Evolutionary conservation across 2,329 filamentous ascomycete species (phyloP), one percentile per base, ranked within the genome.

Genomic region (Cordyceps pruinosa): DNA sequence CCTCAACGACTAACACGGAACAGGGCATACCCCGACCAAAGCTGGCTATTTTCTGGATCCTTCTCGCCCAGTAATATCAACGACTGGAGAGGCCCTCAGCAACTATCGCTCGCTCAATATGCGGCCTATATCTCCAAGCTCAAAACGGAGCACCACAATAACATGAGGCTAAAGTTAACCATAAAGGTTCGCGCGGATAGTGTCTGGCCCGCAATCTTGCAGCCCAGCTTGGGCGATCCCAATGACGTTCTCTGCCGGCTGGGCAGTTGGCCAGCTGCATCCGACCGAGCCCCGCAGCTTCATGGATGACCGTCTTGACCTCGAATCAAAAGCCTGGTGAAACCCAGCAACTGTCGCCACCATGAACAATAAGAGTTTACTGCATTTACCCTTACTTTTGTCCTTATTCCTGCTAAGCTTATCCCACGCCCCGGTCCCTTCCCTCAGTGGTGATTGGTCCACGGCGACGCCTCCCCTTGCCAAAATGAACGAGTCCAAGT

Each of bases 401-500:
- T 25, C 19, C 51, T 46, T 46, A 30, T 35, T 3, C 41, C 21
- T 45, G 30, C 15, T 30, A 54, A 46, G 23, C 51, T 46, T 35
- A 37, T 44, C 8, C 30, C 32, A 13, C 51, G 37, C 17, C 28
- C 21, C 30, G n/a, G n/a, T 42, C 17, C 10, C 30, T 46, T 21
- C 10, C 19, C 19, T 17, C 4, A 2, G 25, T n/a, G 13, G 34
- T 35, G 37, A 53, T 53, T 53, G 28, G 50, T 44, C 25, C 49
- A 13, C 19, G 15, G 23, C 32, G 37, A 13, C 19, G 17, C 30
- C 10, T 35, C n/a, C 12, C n/a, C 5, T 48, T 37, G 44, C 42
- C 30, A 48, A 15, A 23, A 56, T 56, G 52, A 46, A 30, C 26
- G 52, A 55, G 26, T 26, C 28, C 47, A 62, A 58, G 39, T 53